Base-by-base conservation (phyloP, 192 early-diverging fungal species). In the Linnemannia schmuckeri region DNA sequence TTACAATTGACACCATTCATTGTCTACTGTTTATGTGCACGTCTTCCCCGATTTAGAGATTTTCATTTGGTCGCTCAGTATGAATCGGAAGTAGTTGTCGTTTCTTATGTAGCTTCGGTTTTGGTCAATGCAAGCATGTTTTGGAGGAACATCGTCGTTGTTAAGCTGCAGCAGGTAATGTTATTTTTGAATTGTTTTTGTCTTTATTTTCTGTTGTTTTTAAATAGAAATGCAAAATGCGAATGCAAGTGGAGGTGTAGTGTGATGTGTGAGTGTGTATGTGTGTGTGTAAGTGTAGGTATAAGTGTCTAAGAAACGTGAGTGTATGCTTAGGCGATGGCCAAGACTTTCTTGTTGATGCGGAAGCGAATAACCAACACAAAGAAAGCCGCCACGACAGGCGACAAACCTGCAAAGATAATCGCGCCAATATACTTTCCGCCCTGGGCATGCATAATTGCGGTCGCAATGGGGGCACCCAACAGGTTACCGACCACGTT, bases 391-490 rank as follows among this genome's bases (percentile, higher is more conserved):
- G 72, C 82, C 13, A 83, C 12, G 6, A 83, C 20, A 9, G 82
- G 82, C n/a, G 72, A 47, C 13, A 83, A 24, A 0, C 82, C 82
- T 0, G 82, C 71, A 72, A 78, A 78, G 41, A 83, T 69, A 38
- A 83, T 75, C 4, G 82, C 72, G 3, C 82, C 82, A 33, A 78
- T 22, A 52, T 83, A 83, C 5, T 70, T 70, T 15, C 82, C 82
- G n/a, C 37, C 22, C 38, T 78, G 76, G 7, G 61, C 41, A 8
- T 57, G 49, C 63, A 83, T 66, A 38, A 83, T 83, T 0, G 82
- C 82, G 1, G 82, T 78, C 27, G 82, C 82, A 37, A 83, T 83
- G 13, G 82, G 82, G 9, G 90, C 89, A 27, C 91, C 88, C n/a
- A 90, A 38, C 20, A 90, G 52, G 52, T 82, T 89, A 47, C 81